Conservation (phyloP, 208 protist genomes). For the Angomonas ambiguus region DNA sequence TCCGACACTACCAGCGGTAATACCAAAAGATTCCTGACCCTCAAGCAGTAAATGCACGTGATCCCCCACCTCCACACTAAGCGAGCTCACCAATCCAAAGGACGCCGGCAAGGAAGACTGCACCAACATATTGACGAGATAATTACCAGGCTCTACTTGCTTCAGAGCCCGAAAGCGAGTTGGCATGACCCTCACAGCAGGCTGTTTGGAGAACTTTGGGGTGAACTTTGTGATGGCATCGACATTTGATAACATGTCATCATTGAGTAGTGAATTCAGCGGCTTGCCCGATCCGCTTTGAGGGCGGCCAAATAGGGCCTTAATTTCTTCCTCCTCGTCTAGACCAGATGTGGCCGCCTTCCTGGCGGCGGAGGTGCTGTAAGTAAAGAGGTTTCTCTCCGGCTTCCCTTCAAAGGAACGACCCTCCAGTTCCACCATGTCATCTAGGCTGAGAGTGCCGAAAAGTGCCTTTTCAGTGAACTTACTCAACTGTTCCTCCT, state of each 20-base stretch:
- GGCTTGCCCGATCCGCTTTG: background rate
- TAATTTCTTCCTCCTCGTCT: slow-evolving; percentile 17
- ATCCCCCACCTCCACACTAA: slow-evolving; percentile 71
- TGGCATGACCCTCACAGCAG: slow-evolving; percentile 49
- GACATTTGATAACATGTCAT: slow-evolving; percentile 65
- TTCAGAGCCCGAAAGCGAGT: slow-evolving; percentile 55
- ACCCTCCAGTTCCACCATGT: slow-evolving; percentile 68
- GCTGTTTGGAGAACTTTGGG: slow-evolving; percentile 75
- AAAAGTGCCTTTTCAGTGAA: slow-evolving; percentile 62
- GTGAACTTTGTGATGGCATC: slow-evolving; percentile 51
- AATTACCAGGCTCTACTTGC: slow-evolving; percentile 74
- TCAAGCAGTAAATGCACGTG: slow-evolving; percentile 63
- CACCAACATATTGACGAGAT: slow-evolving; percentile 69
- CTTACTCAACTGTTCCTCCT: slow-evolving; percentile 40
- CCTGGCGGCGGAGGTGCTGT: slow-evolving; percentile 18
- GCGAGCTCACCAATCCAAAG: slow-evolving; percentile 56
- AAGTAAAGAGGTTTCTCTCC: slow-evolving; percentile 24
- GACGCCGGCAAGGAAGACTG: slow-evolving; percentile 45
- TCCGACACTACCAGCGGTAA: slow-evolving; percentile 71
- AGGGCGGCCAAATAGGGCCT: background rate
- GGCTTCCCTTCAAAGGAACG: slow-evolving; percentile 38
- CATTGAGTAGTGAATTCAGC: slow-evolving; percentile 20
- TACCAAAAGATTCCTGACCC: slow-evolving; percentile 37
- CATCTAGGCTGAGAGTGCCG: slow-evolving; percentile 43
- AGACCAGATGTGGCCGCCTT: slow-evolving; percentile 9